Conservation (phyloP, 2,329 filamentous ascomycete genomes). For the Aspergillus viridinutans region DNA sequence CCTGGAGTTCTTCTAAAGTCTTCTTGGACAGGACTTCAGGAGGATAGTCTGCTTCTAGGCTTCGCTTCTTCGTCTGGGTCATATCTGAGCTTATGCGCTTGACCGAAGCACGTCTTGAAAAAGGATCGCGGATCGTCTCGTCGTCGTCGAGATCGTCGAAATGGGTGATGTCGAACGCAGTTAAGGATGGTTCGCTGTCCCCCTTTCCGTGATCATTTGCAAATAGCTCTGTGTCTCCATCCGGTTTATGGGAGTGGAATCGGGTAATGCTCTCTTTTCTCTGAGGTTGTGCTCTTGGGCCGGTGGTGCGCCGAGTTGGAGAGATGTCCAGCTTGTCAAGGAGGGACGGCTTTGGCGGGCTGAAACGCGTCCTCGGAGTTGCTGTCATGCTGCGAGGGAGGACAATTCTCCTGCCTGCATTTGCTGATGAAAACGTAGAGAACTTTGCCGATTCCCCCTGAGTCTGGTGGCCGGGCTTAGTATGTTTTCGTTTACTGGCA, state of each 20-base stretch:
- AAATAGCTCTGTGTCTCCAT: conserved; percentile 22
- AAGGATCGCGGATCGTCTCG: conserved; percentile 28
- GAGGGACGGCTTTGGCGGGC: conserved; percentile 38
- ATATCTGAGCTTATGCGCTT: conserved; percentile 24
- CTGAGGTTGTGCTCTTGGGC: conserved; percentile 24
- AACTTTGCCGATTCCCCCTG: conserved; percentile 15
- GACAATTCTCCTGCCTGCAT: conserved; percentile 26
- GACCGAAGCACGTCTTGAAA: conserved; percentile 25
- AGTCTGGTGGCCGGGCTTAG: conserved; percentile 17
- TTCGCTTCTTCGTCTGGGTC: conserved; percentile 25
- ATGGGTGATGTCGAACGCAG: conserved; percentile 30
- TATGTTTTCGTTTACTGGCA: conserved; percentile 25
- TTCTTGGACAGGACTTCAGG: conserved; percentile 42
- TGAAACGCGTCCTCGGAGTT: conserved; percentile 37
- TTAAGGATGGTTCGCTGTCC: conserved; percentile 24
- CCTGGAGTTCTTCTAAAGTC: conserved; percentile 46
- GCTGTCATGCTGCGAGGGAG: conserved; percentile 32
- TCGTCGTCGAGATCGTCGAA: conserved; percentile 30
- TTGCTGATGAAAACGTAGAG: conserved; percentile 16
- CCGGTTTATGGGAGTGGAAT: conserved; percentile 13
- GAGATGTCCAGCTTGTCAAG: conserved; percentile 36
- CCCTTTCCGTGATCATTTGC: conserved; percentile 17
- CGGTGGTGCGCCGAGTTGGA: conserved; percentile 30
- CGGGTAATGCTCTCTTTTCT: conserved; percentile 17
- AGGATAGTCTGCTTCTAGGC: conserved; percentile 47